Conservation (phyloP, 2,329 filamentous ascomycete species). For the Exophiala sp. region DNA sequence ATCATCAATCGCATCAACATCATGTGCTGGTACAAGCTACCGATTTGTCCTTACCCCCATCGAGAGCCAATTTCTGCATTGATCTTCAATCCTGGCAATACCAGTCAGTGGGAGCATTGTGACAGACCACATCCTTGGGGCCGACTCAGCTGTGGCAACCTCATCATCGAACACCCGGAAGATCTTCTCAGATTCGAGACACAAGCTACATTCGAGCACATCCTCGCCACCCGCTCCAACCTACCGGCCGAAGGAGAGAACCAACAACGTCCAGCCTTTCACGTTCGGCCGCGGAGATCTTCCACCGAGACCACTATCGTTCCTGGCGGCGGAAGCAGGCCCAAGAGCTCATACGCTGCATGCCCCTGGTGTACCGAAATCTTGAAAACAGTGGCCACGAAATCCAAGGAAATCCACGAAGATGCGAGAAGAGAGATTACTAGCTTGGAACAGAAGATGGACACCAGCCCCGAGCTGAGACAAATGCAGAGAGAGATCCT, state of each 20-base stretch:
- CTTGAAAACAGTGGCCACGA: slow-evolving; percentile 17
- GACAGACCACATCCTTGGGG: slow-evolving; percentile 19
- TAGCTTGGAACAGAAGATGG: slow-evolving; percentile 13
- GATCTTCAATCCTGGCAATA: slow-evolving; percentile 16
- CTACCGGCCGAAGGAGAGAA: slow-evolving; percentile 1
- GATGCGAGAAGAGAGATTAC: slow-evolving; percentile 11
- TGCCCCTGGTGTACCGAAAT: slow-evolving; percentile 19
- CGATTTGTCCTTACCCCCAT: slow-evolving; percentile 20
- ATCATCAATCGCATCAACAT: background rate
- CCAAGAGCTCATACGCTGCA: background rate
- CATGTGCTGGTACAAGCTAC: slow-evolving; percentile 21
- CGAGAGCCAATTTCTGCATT: slow-evolving; percentile 17
- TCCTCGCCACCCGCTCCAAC: slow-evolving; percentile 5
- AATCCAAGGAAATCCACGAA: slow-evolving; percentile 20
- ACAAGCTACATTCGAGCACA: background rate
- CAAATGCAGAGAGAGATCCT: slow-evolving; percentile 10
- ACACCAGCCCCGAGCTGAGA: slow-evolving; percentile 6
- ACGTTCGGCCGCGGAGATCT: background rate
- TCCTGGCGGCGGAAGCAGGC: background rate
- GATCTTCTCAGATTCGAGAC: background rate
- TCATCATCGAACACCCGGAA: slow-evolving; percentile 15
- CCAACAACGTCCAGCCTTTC: background rate
- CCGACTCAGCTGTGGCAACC: slow-evolving; percentile 19
- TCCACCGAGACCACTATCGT: slow-evolving; percentile 1
- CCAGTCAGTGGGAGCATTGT: slow-evolving; percentile 13